These are phyloP conservation scores for Stylosanthes scabra DNA, from an alignment of 331 rosid species.

Conservation along the genomic window DNA sequence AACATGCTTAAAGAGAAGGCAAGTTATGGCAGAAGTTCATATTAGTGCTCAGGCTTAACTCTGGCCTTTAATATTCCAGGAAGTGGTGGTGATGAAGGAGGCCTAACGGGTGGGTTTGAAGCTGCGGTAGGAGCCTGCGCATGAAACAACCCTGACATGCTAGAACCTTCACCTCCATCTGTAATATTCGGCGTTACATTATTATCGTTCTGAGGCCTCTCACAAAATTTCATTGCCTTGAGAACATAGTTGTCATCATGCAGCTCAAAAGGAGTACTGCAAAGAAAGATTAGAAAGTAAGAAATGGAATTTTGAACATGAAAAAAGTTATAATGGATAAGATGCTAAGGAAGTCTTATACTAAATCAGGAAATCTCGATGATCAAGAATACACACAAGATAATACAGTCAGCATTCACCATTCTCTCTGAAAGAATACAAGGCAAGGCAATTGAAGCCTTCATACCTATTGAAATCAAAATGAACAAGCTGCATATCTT, in stretches of 20 bases:
- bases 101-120: constrained; percentile 60
- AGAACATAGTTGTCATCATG: constrained; percentile 91
- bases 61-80: constrained; percentile 94
- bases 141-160: constrained; percentile 67
- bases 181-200: constrained; percentile 53
- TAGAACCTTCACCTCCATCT: constrained; percentile 74
- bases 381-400: constrained; percentile 12
- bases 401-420: constrained; percentile 7
- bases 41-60: constrained; percentile 75
- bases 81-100: constrained; percentile 84
- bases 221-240: constrained; percentile 84
- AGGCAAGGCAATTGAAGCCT: constrained; percentile 4
- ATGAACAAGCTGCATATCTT: constrained; percentile 98
- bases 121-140: constrained; percentile 52
- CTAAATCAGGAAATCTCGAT: constrained; percentile 7
- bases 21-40: constrained; percentile 18
- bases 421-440: constrained; percentile 24
- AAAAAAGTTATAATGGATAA: not conserved
- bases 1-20: constrained; percentile 23
- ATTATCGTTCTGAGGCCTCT: constrained; percentile 62
- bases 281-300: constrained; percentile 14
- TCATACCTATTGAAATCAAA: constrained; percentile 91
- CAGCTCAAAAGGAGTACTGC: constrained; percentile 94
- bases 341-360: not conserved
- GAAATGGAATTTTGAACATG: not conserved